Base-by-base conservation (phyloP, 108 stramenopile species). In the Seminavis robusta region DNA sequence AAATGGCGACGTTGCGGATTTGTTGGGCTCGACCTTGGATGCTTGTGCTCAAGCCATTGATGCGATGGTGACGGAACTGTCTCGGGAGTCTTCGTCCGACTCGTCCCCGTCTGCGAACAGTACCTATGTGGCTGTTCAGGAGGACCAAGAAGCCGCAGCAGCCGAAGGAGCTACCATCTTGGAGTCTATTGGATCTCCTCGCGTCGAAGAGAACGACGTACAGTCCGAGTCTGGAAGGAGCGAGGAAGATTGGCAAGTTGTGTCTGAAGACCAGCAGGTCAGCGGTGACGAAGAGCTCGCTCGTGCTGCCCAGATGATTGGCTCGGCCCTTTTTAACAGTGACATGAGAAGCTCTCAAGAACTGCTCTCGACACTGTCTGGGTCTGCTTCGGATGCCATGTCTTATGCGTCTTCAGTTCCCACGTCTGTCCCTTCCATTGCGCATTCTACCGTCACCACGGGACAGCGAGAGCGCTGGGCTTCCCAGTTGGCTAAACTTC, bases 241-340 rank as follows among this genome's bases (percentile, higher is more conserved):
- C 16, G 73, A 73, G 11, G 50, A 54, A 21, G 47, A 31, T 31
- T 54, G 68, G 59, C 37, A 72, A 19, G 71, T 71, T 29, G 61
- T 74, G 13, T 32, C 38, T 16, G 52, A 45, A 39, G 55, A 33
- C 10, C 51, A 37, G 19, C 58, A 64, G 45, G 65, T 82, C 7
- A 70, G 75, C 0, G 65, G 66, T 19, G 39, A 71, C 23, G 69
- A 64, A 16, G 66, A 51, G 25, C 49, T 86, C 33, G 86, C 73
- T 26, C 44, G 60, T 33, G 81, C 80, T 28, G 56, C 73, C 10
- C 50, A 73, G 25, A 67, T 82, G 74, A 54, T 88, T 28, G 87
- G 87, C 8, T 83, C 81, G 6, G 77, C 75, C 11, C 50, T 88
- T 17, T 88, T 80, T 54, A 61, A 88, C n/a, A 79, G 76, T 31